A percentile compares a stretch with the other conserved stretches of the same genome.
Conservation (phyloP, 1,284 basidiomycete species). For the Tylopilus sp. region DNA sequence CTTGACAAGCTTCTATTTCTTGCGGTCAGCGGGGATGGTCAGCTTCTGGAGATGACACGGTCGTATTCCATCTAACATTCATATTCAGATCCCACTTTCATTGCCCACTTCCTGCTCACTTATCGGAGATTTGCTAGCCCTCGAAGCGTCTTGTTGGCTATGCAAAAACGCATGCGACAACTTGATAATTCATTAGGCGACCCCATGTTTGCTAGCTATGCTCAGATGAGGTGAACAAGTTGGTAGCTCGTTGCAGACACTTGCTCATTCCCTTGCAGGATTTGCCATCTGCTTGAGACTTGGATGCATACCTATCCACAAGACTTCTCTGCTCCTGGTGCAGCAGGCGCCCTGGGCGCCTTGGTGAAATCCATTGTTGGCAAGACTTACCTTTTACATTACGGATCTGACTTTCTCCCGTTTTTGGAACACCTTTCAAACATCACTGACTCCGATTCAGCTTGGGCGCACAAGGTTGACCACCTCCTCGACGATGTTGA, state of each 20-base stretch:
- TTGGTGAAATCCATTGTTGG: slow-evolving; percentile 73
- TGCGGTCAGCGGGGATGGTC: slow-evolving; percentile 76
- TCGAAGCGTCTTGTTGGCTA: slow-evolving; percentile 70
- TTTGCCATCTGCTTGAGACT: slow-evolving; percentile 70
- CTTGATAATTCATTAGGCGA: slow-evolving; percentile 70
- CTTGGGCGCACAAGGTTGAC: slow-evolving; percentile 69
- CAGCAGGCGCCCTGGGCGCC: slow-evolving; percentile 67
- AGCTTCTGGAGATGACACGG: slow-evolving; percentile 20
- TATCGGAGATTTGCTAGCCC: slow-evolving; percentile 78
- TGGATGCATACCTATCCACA: slow-evolving; percentile 73
- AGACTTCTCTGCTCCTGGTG: slow-evolving; percentile 74
- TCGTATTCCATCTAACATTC: slow-evolving; percentile 11
- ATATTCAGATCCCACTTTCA: slow-evolving; percentile 63
- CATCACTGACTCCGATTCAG: slow-evolving; percentile 60
- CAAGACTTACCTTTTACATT: slow-evolving; percentile 77
- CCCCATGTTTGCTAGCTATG: slow-evolving; percentile 79
- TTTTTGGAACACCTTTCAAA: slow-evolving; percentile 66
- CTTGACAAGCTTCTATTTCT: slow-evolving; percentile 75
- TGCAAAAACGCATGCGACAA: slow-evolving; percentile 80
- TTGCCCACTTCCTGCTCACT: slow-evolving; percentile 75
- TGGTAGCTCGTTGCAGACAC: neutral
- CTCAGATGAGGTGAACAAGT: slow-evolving; percentile 69
- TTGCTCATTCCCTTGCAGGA: slow-evolving; percentile 42
- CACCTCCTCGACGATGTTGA: slow-evolving; percentile 60
- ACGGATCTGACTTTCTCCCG: slow-evolving; percentile 75